A percentile compares a stretch with the other conserved stretches of the same genome.
Evolutionary conservation across 73 alveolate genomes (phyloP).

Genomic region (Uronychia setigera): DNA sequence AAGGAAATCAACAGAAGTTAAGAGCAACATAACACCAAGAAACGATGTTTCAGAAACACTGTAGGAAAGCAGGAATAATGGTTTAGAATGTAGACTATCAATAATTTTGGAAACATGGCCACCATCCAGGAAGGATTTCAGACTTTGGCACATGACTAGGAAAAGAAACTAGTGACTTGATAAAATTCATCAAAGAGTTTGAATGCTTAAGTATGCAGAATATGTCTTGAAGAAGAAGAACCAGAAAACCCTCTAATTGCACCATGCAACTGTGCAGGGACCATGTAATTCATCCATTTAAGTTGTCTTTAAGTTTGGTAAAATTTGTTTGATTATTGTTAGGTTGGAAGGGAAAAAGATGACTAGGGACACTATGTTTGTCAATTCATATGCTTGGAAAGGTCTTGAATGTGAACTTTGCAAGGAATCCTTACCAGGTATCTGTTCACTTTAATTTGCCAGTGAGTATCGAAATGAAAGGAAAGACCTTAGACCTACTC

Average conservation of each 20-base stretch:
- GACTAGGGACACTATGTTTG: slow-evolving; percentile 19
- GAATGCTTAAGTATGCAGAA: slow-evolving; percentile 49
- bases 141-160: background rate
- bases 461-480: background rate
- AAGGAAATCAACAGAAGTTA: too few relatives aligned
- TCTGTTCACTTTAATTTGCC: too few relatives aligned
- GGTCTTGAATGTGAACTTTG: slow-evolving; percentile 60
- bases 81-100: background rate
- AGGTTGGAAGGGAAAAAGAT: slow-evolving; percentile 75
- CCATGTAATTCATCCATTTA: slow-evolving; percentile 81
- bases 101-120: background rate
- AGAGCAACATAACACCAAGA: too few relatives aligned
- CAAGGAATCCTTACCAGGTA: slow-evolving; percentile 9
- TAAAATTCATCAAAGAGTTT: background rate
- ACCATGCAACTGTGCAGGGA: slow-evolving; percentile 93
- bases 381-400: slow-evolving; percentile 38
- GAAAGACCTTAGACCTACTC: background rate
- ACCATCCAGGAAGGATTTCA: background rate
- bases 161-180: background rate
- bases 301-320: slow-evolving; percentile 69
- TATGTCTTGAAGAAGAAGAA: slow-evolving; percentile 68
- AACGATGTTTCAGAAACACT: too few relatives aligned
- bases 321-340: too few relatives aligned
- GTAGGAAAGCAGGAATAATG: too few relatives aligned
- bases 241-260: slow-evolving; percentile 82